These are phyloP conservation scores for Lachancea sp. DNA, from an alignment of 805 yeast genomes.

Conservation along the genomic window DNA sequence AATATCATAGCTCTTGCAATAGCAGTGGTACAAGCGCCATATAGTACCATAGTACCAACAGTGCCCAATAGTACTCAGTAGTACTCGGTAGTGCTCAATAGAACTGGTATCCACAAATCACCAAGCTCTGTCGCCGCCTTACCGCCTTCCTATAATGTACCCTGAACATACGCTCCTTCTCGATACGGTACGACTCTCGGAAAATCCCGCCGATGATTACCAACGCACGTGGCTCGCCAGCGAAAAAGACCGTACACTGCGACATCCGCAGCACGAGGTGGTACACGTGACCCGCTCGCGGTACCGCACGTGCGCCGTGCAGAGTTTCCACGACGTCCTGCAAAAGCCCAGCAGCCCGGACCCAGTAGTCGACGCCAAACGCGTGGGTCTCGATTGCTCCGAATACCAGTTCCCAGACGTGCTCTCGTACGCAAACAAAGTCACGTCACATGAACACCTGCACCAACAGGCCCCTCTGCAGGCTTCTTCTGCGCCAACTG, in stretches of 20 bases:
- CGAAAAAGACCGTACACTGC: not conserved
- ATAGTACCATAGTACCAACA: too few species aligned
- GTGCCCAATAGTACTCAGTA: too few species aligned
- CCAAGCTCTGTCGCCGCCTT: not conserved
- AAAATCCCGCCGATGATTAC: conserved; percentile 29
- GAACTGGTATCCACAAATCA: too few species aligned
- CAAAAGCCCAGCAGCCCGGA: conserved; percentile 2
- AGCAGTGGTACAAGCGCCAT: too few species aligned
- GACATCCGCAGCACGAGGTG: not conserved
- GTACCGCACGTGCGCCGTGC: conserved; percentile 11
- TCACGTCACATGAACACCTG: not conserved
- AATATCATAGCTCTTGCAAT: too few species aligned
- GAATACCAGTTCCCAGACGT: conserved; percentile 29
- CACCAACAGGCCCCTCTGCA: not conserved
- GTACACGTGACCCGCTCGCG: conserved; percentile 5
- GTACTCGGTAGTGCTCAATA: too few species aligned
- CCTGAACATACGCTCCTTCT: conserved; percentile 17
- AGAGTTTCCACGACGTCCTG: conserved; percentile 10
- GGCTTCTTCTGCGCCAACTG: too few species aligned
- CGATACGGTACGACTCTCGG: conserved; percentile 15
- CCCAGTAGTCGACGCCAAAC: too few species aligned
- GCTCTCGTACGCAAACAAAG: conserved; percentile 1
- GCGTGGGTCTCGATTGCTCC: conserved; percentile 25
- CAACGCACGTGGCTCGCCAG: conserved; percentile 25
- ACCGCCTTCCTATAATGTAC: conserved; percentile 3